Base-by-base conservation (phyloP, 495 filamentous ascomycete genomes). In the Talaromyces stipitatus region DNA sequence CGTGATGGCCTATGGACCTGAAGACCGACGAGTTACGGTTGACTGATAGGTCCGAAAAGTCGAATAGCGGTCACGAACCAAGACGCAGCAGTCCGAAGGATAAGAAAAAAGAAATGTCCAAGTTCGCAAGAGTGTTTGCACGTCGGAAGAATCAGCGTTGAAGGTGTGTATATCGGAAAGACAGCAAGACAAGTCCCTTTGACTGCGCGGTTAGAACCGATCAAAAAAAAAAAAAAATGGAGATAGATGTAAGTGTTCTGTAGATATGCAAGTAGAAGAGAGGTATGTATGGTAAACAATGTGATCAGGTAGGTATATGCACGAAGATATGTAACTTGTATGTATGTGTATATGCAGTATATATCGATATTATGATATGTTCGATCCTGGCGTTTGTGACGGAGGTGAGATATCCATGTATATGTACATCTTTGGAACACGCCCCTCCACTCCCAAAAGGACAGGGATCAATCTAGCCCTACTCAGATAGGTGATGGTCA, bases 261-360 rank as follows among this genome's bases (percentile, higher is more conserved):
- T 57, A 43, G 50, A 54, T 33, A 33, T 50, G 47, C 32, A 32
- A 29, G 38, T 47, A 56, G 43, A 28, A 56, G 30, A 46, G 57
- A 48, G 56, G 28, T 52, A 20, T 52, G 50, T 24, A 48, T 48
- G 45, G 30, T 51, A 18, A 26, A 48, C 45, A 48, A 48, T 48
- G 45, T 26, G 45, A 11, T 14, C 24, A 16, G n/a, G 48, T 20
- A 3, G 47, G 12, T 23, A 26, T 51, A 28, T 51, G 48, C 27
- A 51, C 27, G 8, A 10, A 26, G 18, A 26, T 47, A 26, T 47
- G 22, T 47, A 47, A 10, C n/a, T n/a, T n/a, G 22, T 47, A 18
- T 47, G 14, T 26, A 16, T 46, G 9, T 47, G 24, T 48, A 48
- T 48, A 20, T 20, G 7, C 6, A 18, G 24, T 48, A 24, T 26